phyloP scores from a whole-genome alignment of 2,329 filamentous ascomycete species.

The Erysiphe pulchra region DNA sequence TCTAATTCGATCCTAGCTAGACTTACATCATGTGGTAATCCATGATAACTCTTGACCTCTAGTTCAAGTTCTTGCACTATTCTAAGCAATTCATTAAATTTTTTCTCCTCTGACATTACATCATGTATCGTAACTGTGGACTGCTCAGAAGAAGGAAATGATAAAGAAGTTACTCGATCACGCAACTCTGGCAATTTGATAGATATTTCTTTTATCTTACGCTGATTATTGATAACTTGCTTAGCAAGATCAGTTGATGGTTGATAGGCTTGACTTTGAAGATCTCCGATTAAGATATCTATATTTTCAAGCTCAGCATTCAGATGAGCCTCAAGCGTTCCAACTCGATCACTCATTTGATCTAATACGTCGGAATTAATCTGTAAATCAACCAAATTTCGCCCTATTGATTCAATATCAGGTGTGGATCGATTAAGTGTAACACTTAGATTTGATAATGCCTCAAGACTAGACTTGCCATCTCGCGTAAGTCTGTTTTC shows the following conservation, averaged over 20 bases:
- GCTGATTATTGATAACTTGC: constrained; percentile 49
- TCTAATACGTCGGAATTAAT: constrained; percentile 25
- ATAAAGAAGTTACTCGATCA: constrained; percentile 22
- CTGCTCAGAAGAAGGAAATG: constrained; percentile 3
- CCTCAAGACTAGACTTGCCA: constrained; percentile 27
- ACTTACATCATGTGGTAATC: constrained; percentile 44
- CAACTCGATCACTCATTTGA: constrained; percentile 27
- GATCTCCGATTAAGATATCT: constrained; percentile 16
- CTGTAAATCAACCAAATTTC: constrained; percentile 28
- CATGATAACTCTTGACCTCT: constrained; percentile 39
- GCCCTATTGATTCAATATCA: constrained; percentile 21
- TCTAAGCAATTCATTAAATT: constrained; percentile 29
- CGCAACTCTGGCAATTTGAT: constrained; percentile 42
- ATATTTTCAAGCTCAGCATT: constrained; percentile 21
- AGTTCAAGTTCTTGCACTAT: constrained; percentile 32
- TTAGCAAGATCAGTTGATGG: constrained; percentile 32
- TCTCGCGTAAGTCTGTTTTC: constrained; percentile 28
- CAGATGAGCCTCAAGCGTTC: constrained; percentile 29
- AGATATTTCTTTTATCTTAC: constrained; percentile 39
- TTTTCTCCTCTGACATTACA: constrained; percentile 29
- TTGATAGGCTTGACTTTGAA: constrained; percentile 23
- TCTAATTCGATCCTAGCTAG: constrained; percentile 47
- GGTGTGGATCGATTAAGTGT: constrained; percentile 18
- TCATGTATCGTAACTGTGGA: constrained; percentile 25
- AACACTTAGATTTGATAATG: constrained; percentile 28